Evolutionary conservation across 2,329 filamentous ascomycete species (phyloP), one percentile per base, ranked within the genome.

Genomic region (Pseudogymnoascus sp.): DNA sequence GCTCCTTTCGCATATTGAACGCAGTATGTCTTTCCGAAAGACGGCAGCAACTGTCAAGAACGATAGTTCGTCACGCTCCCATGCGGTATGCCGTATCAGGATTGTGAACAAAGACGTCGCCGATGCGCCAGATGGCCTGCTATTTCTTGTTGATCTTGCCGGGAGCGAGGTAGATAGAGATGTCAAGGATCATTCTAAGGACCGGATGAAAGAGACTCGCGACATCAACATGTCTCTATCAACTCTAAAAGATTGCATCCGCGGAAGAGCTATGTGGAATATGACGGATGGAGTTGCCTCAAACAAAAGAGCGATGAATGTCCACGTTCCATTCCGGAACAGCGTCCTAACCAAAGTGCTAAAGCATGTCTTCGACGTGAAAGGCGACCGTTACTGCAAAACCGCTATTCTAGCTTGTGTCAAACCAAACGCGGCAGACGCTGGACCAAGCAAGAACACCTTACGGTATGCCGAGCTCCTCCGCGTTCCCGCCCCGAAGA

Each of bases 191-290:
- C 93, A 94, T 1, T 96, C 91, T 0, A 91, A 91, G 3, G 87
- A 88, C 68, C 85, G 93, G 20, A 82, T 97, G 28, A 86, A 90
- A 62, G 93, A 97, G 75, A 93, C 93, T 37, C 91, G 89, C 68
- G 96, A 97, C 73, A 97, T 97, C 83, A 97, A 97, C 80, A 95
- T 95, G 75, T 96, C 91, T 4, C 82, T 97, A 30, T 96, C 92
- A 0, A 96, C 77, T 0, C 72, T 82, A 2, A 81, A 82, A 62
- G 79, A 81, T 64, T 82, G 79, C 61, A 82, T 82, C 58, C 75
- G 78, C 1, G 77, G 75, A 1, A 75, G 75, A 38, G 75, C 92
- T 0, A 82, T 97, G 11, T 93, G 92, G 6, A 86, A 92, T 59
- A 92, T 97, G 61, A 97, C 97, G 72, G 91, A 91, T 25, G 91